phyloP scores from a whole-genome alignment of 2,329 filamentous ascomycete genomes.

The Dactylonectria estremocensis region DNA sequence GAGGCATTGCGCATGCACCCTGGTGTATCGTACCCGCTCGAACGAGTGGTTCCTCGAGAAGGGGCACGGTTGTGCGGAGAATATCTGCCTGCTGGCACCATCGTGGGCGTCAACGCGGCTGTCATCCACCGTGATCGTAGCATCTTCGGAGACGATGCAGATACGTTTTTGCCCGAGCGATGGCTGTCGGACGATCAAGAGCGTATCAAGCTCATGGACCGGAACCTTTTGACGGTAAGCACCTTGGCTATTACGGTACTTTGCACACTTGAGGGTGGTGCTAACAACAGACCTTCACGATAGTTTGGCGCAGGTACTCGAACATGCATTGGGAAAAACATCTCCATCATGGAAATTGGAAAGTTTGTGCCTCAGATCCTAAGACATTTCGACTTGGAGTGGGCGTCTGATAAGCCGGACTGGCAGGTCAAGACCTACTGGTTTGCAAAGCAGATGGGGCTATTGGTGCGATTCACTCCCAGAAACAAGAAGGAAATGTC shows the following conservation, averaged over 20 bases:
- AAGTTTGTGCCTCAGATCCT: slow-evolving; percentile 38
- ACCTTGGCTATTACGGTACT: background rate
- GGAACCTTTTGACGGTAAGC: slow-evolving; percentile 37
- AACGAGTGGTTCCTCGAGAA: slow-evolving; percentile 25
- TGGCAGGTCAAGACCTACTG: slow-evolving; percentile 20
- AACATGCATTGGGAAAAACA: slow-evolving; percentile 61
- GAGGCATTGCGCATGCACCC: slow-evolving; percentile 63
- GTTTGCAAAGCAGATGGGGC: slow-evolving; percentile 37
- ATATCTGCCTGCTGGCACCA: slow-evolving; percentile 35
- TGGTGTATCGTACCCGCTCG: slow-evolving; percentile 59
- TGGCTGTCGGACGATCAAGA: slow-evolving; percentile 54
- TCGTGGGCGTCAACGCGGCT: slow-evolving; percentile 59
- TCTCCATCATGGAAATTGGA: slow-evolving; percentile 38
- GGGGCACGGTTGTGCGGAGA: slow-evolving; percentile 23
- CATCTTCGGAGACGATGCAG: slow-evolving; percentile 70
- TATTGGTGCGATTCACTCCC: background rate
- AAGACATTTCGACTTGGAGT: slow-evolving; percentile 30
- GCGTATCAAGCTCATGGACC: slow-evolving; percentile 33
- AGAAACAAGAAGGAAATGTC: background rate
- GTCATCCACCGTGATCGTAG: slow-evolving; percentile 67
- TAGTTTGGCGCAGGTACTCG: slow-evolving; percentile 65
- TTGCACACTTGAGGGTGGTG: too few species aligned
- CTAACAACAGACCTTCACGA: background rate
- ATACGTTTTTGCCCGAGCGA: slow-evolving; percentile 70
- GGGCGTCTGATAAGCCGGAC: slow-evolving; percentile 11